A percentile compares a stretch with the other conserved stretches of the same genome.
Evolutionary conservation across 129 eudicot genomes (phyloP).

Genomic region (Gnaphalium uliginosum): DNA sequence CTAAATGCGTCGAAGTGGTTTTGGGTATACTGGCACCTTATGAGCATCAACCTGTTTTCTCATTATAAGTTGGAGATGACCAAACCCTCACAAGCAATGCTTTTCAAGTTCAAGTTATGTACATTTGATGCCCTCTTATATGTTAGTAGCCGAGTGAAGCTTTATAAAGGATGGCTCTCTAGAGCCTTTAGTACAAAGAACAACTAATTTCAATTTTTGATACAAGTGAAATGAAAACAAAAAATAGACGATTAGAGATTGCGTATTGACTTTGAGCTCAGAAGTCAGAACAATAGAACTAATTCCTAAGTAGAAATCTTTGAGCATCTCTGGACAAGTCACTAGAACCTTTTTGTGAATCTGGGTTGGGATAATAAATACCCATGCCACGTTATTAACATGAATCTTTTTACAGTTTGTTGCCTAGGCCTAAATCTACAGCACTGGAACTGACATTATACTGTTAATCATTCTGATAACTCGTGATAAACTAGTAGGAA

Average conservation of each 20-base stretch:
- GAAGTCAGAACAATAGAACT: background rate
- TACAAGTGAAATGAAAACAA: background rate
- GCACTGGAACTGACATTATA: background rate
- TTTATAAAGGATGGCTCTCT: background rate
- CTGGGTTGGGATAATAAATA: conserved; percentile 1
- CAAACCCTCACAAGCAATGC: conserved; percentile 1
- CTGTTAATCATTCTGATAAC: background rate
- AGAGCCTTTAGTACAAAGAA: background rate
- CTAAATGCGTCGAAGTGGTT: conserved; percentile 8
- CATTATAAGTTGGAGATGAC: background rate
- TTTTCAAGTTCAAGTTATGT: background rate
- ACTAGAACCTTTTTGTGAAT: conserved; percentile 2
- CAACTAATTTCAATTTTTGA: background rate
- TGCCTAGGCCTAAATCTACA: conserved; percentile 4
- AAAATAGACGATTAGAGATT: background rate
- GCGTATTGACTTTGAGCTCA: background rate
- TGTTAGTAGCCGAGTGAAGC: background rate
- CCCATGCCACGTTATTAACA: background rate
- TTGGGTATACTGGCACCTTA: background rate
- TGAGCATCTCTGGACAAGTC: background rate
- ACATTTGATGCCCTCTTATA: background rate
- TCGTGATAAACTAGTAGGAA: too few relatives aligned
- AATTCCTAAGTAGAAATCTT: background rate
- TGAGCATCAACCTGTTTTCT: background rate
- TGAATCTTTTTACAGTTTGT: background rate